Evolutionary conservation across 306 rosid species (phyloP).

Genomic region (Prinsepia uniflora): DNA sequence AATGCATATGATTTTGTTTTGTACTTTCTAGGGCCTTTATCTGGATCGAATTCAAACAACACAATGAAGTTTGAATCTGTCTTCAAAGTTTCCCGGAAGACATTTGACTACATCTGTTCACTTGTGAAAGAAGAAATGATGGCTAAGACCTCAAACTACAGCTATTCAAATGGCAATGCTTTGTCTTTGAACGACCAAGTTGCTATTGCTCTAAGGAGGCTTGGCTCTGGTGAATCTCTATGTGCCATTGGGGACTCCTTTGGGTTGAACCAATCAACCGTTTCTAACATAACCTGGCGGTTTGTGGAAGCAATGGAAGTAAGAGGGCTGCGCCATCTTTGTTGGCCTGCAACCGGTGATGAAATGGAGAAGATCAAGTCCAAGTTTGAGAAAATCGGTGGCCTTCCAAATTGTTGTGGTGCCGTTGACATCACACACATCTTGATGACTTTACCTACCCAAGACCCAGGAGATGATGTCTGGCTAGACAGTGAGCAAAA

Average conservation of each 20-base stretch:
- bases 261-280: constrained; percentile 66
- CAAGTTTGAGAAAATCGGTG: constrained; percentile 58
- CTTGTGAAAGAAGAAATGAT: constrained; percentile 68
- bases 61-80: constrained; percentile 60
- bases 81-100: constrained; percentile 75
- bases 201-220: constrained; percentile 85
- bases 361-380: constrained; percentile 64
- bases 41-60: constrained; percentile 44
- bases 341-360: constrained; percentile 67
- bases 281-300: constrained; percentile 83
- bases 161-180: constrained; percentile 45
- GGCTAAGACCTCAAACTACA: constrained; percentile 49
- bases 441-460: constrained; percentile 73
- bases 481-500: constrained; percentile 82
- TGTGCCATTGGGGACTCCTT: constrained; percentile 66
- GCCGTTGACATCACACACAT: constrained; percentile 76
- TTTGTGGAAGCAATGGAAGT: constrained; percentile 92
- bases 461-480: constrained; percentile 42
- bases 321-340: constrained; percentile 68
- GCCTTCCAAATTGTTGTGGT: constrained; percentile 88
- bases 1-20: constrained; percentile 17
- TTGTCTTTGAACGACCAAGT: constrained; percentile 77
- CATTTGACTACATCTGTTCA: constrained; percentile 78
- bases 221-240: constrained; percentile 82
- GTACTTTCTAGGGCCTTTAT: constrained; percentile 56